phyloP scores from a whole-genome alignment of 768 basidiomycete species.

The Tremella fuciformis region DNA sequence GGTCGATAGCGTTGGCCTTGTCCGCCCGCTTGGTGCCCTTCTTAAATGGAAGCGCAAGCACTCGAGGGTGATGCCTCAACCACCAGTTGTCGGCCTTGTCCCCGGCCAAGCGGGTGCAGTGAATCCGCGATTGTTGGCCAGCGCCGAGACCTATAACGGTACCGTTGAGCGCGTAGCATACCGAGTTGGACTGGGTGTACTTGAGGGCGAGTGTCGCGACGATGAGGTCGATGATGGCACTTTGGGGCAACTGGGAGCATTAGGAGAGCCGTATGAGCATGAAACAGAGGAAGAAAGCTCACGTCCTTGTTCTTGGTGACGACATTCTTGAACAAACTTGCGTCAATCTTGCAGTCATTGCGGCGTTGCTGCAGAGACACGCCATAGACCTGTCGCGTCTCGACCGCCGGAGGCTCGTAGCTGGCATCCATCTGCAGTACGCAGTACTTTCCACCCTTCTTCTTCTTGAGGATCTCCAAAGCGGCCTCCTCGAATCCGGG shows the following conservation, averaged over 20 bases:
- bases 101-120: slow-evolving; percentile 96
- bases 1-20: slow-evolving; percentile 96
- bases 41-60: slow-evolving; percentile 89
- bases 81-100: slow-evolving; percentile 99
- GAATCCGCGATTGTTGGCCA: slow-evolving; percentile 97
- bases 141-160: slow-evolving; percentile 94
- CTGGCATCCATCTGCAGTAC: slow-evolving; percentile 91
- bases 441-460: slow-evolving; percentile 98
- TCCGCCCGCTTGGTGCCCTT: slow-evolving; percentile 96
- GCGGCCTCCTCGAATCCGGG: slow-evolving; percentile 87
- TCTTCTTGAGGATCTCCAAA: slow-evolving; percentile 83
- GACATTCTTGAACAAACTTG: slow-evolving; percentile 75
- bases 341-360: slow-evolving; percentile 84
- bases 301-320: slow-evolving; percentile 87
- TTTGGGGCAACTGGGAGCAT: slow-evolving; percentile 62
- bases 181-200: slow-evolving; percentile 99
- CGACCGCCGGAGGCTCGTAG: slow-evolving; percentile 73
- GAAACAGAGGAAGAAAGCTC: slow-evolving; percentile 35
- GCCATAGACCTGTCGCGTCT: slow-evolving; percentile 95
- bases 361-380: slow-evolving; percentile 82
- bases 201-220: slow-evolving; percentile 95
- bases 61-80: slow-evolving; percentile 93
- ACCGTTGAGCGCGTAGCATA: slow-evolving; percentile 88
- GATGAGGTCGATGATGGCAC: slow-evolving; percentile 83
- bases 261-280: background rate